Base-by-base conservation (phyloP, 768 basidiomycete species). In the Sarcodon aspratus region DNA sequence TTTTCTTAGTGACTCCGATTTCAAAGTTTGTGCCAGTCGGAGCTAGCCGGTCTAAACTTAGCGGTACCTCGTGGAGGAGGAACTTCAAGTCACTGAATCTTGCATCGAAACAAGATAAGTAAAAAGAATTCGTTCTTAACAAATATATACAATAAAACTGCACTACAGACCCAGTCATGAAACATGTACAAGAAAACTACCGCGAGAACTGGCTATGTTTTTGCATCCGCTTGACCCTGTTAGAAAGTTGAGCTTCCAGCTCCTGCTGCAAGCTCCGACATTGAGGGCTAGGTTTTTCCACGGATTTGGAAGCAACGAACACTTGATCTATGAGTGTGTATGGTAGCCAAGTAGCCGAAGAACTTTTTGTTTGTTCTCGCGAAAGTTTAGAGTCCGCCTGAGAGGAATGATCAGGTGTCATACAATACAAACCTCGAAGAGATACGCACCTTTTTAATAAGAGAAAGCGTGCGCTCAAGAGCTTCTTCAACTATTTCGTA, bases 281-380 rank as follows among this genome's bases (percentile, higher is more conserved):
- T 38, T 69, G 70, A 10, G 72, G 50, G 17, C 77, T 73, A 46
- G 78, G 60, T 35, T 71, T 70, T 34, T 71, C 69, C 56, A 76
- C 73, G 7, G 72, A 65, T 50, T 74, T 72, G 9, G 82, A 78
- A 11, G 81, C 80, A 18, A 72, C 71, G 31, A 92, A 70, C 34
- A 92, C 82, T 63, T 89, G 83, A 63, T 93, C 90, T 53, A 93
- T 76, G 48, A 92, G 72, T 45, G 79, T 77, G 59, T 92, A 92
- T 11, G 90, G 90, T 36, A 91, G 68, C 83, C 87, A 91, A 4
- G 84, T 84, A 47, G 74, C 61, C 33, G 72, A 75, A 3, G 85
- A 75, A 36, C 71, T 69, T 58, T 70, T 78, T 31, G 72, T 71
- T 18, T 72, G 66, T 45, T 73, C 70, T 55, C 72, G 77, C 38